Evolutionary conservation across 192 early-diverging fungal genomes (phyloP).

Genomic region (Backusella morwellensis): DNA sequence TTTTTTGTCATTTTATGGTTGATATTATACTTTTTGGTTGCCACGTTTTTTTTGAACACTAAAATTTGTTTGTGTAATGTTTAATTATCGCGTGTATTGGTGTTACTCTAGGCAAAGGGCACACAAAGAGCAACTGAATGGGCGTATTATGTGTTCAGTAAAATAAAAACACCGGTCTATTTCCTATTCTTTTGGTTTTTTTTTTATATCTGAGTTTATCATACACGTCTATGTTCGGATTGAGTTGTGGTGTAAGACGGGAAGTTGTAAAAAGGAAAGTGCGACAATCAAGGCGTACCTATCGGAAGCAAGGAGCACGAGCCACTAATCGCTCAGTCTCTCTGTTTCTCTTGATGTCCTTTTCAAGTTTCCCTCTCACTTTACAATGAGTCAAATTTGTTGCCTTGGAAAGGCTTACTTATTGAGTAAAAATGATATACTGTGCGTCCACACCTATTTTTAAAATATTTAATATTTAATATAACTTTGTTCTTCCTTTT

Average conservation of each 20-base stretch:
- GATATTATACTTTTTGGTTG: neutral
- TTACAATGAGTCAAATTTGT: neutral
- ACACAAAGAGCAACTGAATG: neutral
- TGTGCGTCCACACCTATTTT: neutral
- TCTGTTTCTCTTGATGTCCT: neutral
- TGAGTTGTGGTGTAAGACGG: neutral
- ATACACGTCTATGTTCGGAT: neutral
- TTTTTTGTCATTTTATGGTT: neutral
- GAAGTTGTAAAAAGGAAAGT: neutral
- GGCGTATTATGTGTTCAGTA: neutral
- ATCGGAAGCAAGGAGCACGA: conserved; percentile 5
- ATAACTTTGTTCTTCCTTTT: neutral
- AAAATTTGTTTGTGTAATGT: neutral
- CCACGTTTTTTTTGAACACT: conserved; percentile 9
- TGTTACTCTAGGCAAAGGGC: neutral
- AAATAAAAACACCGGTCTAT: neutral
- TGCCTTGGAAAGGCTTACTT: neutral
- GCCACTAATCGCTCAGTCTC: neutral
- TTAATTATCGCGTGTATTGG: neutral
- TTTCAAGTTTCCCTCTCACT: neutral
- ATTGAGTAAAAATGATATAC: neutral
- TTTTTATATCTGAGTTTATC: conserved; percentile 2
- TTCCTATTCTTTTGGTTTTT: neutral
- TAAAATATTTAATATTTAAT: neutral
- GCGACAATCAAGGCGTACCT: conserved; percentile 3